Evolutionary conservation across 1,284 basidiomycete species (phyloP).

Genomic region (Ceratobasidium sp.): DNA sequence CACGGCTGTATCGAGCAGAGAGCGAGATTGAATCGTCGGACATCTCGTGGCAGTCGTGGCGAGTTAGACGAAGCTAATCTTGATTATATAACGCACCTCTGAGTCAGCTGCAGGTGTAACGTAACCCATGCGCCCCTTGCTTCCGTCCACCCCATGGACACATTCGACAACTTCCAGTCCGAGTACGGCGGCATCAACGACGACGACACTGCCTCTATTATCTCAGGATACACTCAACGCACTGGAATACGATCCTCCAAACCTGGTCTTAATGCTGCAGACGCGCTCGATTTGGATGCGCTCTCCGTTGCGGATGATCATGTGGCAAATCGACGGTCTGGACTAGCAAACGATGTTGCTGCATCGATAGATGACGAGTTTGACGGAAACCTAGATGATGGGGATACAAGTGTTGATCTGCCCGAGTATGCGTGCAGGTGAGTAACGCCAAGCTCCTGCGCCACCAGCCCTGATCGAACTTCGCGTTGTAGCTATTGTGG

Average conservation of each 20-base stretch:
- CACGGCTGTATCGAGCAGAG: constrained; percentile 26
- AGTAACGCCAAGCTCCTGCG: constrained; percentile 51
- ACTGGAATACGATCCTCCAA: constrained; percentile 58
- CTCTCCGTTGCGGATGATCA: constrained; percentile 67
- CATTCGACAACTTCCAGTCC: constrained; percentile 79
- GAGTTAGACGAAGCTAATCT: not conserved
- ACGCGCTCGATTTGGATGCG: constrained; percentile 70
- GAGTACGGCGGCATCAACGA: constrained; percentile 80
- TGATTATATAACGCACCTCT: not conserved
- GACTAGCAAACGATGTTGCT: constrained; percentile 50
- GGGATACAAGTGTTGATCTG: constrained; percentile 83
- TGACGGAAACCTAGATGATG: constrained; percentile 87
- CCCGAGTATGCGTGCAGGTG: constrained; percentile 95
- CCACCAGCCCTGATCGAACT: constrained; percentile 24
- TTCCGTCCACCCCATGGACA: constrained; percentile 67
- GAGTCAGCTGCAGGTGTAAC: not conserved
- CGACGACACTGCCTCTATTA: constrained; percentile 85
- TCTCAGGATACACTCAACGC: constrained; percentile 65
- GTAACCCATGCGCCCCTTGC: not conserved
- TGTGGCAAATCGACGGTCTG: constrained; percentile 54
- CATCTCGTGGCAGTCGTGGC: constrained; percentile 32
- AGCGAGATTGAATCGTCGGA: constrained; percentile 23
- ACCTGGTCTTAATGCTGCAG: constrained; percentile 51
- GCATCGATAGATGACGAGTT: constrained; percentile 79
- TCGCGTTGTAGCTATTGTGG: constrained; percentile 84